Evolutionary conservation across 495 filamentous ascomycete species (phyloP).

Genomic region (Xylaria flabelliformis): DNA sequence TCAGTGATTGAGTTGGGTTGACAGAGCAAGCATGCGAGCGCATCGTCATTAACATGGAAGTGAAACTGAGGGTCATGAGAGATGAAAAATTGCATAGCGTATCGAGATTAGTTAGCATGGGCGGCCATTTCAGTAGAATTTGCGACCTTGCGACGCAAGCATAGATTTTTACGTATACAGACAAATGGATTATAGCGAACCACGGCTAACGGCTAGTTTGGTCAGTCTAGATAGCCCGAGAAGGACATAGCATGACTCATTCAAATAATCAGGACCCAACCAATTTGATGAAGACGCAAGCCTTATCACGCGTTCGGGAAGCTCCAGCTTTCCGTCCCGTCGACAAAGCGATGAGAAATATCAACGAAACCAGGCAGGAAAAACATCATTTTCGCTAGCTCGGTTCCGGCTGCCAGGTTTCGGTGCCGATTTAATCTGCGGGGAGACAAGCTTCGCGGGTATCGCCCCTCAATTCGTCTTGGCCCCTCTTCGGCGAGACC

Average conservation of each 20-base stretch:
- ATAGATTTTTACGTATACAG: neutral
- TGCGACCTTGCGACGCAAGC: neutral
- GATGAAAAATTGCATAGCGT: neutral
- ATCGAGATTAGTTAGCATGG: neutral
- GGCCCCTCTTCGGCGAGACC: neutral
- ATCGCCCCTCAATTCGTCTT: neutral
- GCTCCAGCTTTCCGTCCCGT: neutral
- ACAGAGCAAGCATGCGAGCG: neutral
- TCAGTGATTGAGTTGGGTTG: neutral
- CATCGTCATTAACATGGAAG: neutral
- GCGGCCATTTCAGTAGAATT: neutral
- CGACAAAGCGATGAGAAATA: neutral
- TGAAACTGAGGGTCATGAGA: neutral
- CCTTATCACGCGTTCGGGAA: neutral
- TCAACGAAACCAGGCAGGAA: no score
- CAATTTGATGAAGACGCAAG: neutral
- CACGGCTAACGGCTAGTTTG: neutral
- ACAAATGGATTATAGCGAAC: neutral
- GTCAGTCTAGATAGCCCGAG: neutral
- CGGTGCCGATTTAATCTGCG: neutral
- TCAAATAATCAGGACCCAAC: neutral
- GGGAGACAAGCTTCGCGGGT: neutral
- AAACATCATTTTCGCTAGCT: neutral
- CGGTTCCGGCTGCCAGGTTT: slow-evolving; percentile 6
- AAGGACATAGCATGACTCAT: neutral